phyloP scores from a whole-genome alignment of 768 basidiomycete genomes.

The Boletus edulis region DNA sequence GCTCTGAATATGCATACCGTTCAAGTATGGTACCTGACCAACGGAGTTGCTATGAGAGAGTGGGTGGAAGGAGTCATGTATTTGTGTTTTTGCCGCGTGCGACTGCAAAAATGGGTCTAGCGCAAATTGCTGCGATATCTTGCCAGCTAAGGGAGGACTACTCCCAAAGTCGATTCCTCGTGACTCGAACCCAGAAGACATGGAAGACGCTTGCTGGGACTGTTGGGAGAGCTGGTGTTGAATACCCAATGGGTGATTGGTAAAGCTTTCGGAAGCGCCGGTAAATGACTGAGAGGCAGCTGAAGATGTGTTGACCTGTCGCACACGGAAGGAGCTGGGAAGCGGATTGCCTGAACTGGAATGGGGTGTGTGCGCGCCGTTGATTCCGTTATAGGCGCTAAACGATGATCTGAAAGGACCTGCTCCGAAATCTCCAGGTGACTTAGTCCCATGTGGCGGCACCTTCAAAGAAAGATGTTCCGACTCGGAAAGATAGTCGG shows the following conservation, averaged over 20 bases:
- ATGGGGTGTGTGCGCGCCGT: conserved; percentile 21
- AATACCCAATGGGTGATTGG: conserved; percentile 26
- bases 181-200: conserved; percentile 26
- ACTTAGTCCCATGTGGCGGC: conserved; percentile 26
- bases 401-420: conserved; percentile 37
- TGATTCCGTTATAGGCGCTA: conserved; percentile 31
- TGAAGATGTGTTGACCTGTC: conserved; percentile 32
- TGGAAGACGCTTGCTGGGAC: conserved; percentile 29
- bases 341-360: conserved; percentile 30
- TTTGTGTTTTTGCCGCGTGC: conserved; percentile 27
- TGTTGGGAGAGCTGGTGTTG: conserved; percentile 36
- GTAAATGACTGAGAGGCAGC: conserved; percentile 25
- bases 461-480: conserved; percentile 33
- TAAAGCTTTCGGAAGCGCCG: conserved; percentile 24
- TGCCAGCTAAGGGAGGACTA: conserved; percentile 23
- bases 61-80: conserved; percentile 34
- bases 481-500: conserved; percentile 36
- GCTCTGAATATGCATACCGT: conserved; percentile 54
- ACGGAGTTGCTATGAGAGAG: conserved; percentile 31
- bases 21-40: conserved; percentile 36
- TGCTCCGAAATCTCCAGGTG: conserved; percentile 34
- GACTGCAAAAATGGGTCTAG: conserved; percentile 34
- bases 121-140: conserved; percentile 31
- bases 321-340: conserved; percentile 35
- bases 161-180: conserved; percentile 34